Conservation (phyloP, 495 filamentous ascomycete species). For the Podospora comata region DNA sequence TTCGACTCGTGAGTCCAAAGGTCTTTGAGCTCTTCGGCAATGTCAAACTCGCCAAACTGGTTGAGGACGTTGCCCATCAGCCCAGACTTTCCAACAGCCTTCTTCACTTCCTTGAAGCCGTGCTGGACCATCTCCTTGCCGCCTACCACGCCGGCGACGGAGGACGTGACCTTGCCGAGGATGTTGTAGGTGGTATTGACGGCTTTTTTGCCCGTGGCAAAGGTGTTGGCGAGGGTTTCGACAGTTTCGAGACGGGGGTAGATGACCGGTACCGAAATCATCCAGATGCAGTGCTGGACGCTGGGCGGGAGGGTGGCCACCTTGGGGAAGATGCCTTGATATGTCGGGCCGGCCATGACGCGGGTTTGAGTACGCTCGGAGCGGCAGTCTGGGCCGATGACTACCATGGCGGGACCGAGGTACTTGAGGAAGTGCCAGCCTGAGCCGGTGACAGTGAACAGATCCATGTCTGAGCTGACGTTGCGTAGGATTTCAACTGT, state of each 20-base stretch:
- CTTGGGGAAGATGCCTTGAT: slow-evolving; percentile 95
- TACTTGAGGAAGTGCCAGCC: slow-evolving; percentile 99
- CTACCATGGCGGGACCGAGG: slow-evolving; percentile 84
- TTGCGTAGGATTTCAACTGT: slow-evolving; percentile 90
- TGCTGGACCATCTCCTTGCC: slow-evolving; percentile 87
- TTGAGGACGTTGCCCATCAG: slow-evolving; percentile 92
- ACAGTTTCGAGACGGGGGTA: slow-evolving; percentile 90
- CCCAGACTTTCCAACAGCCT: slow-evolving; percentile 89
- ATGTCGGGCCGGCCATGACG: slow-evolving; percentile 93
- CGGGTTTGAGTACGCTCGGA: slow-evolving; percentile 87
- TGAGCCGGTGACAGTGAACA: slow-evolving; percentile 94
- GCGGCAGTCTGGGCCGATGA: slow-evolving; percentile 85
- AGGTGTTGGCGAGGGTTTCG: slow-evolving; percentile 81
- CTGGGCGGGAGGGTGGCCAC: slow-evolving; percentile 85
- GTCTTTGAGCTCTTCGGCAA: slow-evolving; percentile 89
- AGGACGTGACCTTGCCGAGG: slow-evolving; percentile 88
- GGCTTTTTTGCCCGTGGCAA: slow-evolving; percentile 93
- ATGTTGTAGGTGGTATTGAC: slow-evolving; percentile 94
- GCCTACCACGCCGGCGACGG: slow-evolving; percentile 89
- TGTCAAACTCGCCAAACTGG: slow-evolving; percentile 95
- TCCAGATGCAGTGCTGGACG: slow-evolving; percentile 95
- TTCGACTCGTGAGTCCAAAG: slow-evolving; percentile 98
- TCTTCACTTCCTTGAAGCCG: slow-evolving; percentile 91
- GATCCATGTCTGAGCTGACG: slow-evolving; percentile 76
- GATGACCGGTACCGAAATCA: slow-evolving; percentile 84